Percentiles rank a stretch among this genome's conserved stretches.
Conservation (phyloP, 2,329 filamentous ascomycete species). For the Calonectria ilicicola region DNA sequence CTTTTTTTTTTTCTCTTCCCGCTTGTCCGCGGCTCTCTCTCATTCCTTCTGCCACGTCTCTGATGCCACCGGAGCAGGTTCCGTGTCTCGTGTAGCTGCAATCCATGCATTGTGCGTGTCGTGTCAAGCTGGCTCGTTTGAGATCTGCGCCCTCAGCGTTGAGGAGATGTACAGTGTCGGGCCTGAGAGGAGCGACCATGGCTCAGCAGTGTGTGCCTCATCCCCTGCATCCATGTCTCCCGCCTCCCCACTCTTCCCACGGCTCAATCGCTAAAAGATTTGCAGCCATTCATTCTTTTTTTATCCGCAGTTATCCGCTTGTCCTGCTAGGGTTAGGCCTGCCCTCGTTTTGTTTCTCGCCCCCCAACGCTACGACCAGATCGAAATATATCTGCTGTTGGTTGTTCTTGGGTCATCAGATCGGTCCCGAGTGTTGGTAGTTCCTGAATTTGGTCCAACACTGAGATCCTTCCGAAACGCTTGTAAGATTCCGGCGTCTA, state of each 20-base stretch:
- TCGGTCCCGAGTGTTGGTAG: background rate
- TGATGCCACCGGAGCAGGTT: background rate
- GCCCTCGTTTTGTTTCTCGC: background rate
- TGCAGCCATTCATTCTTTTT: constrained; percentile 10
- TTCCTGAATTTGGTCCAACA: background rate
- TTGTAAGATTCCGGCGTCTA: background rate
- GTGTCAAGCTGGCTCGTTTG: background rate
- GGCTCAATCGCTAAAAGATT: background rate
- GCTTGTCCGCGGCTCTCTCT: background rate
- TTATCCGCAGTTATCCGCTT: background rate
- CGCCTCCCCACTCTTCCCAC: background rate
- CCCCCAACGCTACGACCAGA: background rate
- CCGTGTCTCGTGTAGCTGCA: background rate
- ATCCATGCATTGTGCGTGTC: background rate
- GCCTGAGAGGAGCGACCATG: background rate
- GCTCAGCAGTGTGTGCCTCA: background rate
- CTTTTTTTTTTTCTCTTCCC: background rate
- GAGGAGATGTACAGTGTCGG: background rate
- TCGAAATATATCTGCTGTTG: constrained; percentile 6
- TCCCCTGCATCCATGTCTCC: constrained; percentile 2
- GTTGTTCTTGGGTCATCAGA: background rate
- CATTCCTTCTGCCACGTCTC: background rate
- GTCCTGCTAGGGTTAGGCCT: background rate
- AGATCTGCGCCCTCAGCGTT: background rate
- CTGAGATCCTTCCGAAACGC: background rate